These are phyloP conservation scores for Fusarium setosum DNA, from an alignment of 2,329 filamentous ascomycete species.

Conservation along the genomic window DNA sequence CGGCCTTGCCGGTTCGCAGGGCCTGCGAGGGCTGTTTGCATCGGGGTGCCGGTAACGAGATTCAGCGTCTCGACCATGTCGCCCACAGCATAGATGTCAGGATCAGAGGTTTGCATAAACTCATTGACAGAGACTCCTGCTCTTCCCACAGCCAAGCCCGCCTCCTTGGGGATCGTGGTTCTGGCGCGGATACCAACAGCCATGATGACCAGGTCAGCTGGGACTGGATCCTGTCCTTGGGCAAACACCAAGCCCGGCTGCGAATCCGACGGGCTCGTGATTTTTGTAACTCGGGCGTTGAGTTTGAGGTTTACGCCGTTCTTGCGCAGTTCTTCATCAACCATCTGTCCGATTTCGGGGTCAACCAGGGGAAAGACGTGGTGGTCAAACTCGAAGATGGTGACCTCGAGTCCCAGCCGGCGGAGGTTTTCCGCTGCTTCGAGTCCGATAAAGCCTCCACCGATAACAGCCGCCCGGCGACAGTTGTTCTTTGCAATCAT, in stretches of 20 bases:
- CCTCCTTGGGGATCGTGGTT: constrained; percentile 3
- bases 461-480: constrained; percentile 1
- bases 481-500: not conserved
- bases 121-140: constrained; percentile 11
- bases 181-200: constrained; percentile 5
- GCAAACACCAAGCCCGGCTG: not conserved
- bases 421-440: constrained; percentile 17
- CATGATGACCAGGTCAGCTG: constrained; percentile 12
- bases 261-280: not conserved
- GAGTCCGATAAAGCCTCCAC: constrained; percentile 20
- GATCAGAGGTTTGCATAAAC: constrained; percentile 14
- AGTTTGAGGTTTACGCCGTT: constrained; percentile 7
- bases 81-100: constrained; percentile 15
- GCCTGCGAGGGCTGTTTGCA: constrained; percentile 7
- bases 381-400: constrained; percentile 8
- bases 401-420: constrained; percentile 9
- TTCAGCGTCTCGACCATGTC: constrained; percentile 20
- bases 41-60: not conserved
- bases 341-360: constrained; percentile 4
- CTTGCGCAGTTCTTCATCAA: constrained; percentile 6
- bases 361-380: constrained; percentile 16
- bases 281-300: not conserved
- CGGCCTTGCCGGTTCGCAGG: constrained; percentile 18
- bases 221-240: constrained; percentile 1
- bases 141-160: constrained; percentile 1